Percentiles rank a stretch among this genome's conserved stretches.
Conservation (phyloP, 2,329 filamentous ascomycete genomes). For the Aspergillus uvarum region DNA sequence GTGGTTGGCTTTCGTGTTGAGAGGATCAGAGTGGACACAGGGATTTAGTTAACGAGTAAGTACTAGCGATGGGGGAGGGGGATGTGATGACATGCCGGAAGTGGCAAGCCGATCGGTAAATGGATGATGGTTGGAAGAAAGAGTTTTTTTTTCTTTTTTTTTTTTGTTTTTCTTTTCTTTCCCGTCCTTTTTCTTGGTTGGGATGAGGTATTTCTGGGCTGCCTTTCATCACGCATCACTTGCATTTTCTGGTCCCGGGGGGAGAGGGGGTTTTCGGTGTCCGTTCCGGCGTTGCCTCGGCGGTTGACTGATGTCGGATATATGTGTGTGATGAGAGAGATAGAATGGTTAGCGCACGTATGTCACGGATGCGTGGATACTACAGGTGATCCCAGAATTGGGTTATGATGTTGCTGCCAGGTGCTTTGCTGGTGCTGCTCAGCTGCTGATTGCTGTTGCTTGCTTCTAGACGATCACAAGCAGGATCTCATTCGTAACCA, state of each 20-base stretch:
- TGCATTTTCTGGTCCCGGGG: background rate
- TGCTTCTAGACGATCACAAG: background rate
- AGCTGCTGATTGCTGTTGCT: background rate
- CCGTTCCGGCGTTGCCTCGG: background rate
- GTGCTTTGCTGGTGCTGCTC: background rate
- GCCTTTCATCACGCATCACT: background rate
- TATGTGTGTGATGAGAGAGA: no score
- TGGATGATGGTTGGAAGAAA: conserved; percentile 4
- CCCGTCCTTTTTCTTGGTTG: background rate
- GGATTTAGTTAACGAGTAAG: no score
- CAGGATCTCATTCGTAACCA: background rate
- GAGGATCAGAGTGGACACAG: background rate
- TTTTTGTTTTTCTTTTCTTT: conserved; percentile 5
- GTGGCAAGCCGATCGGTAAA: conserved; percentile 23
- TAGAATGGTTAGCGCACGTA: background rate
- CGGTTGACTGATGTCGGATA: background rate
- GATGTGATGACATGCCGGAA: conserved; percentile 12
- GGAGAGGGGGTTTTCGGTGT: background rate
- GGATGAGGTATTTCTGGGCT: background rate
- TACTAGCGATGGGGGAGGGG: background rate
- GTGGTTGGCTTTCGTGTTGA: background rate
- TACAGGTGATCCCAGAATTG: background rate
- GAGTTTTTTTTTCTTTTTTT: conserved; percentile 12
- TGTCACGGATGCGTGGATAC: background rate
- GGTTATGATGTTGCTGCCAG: background rate